These are phyloP conservation scores for Penicillium janthinellum DNA, from an alignment of 2,329 filamentous ascomycete species.

Conservation along the genomic window DNA sequence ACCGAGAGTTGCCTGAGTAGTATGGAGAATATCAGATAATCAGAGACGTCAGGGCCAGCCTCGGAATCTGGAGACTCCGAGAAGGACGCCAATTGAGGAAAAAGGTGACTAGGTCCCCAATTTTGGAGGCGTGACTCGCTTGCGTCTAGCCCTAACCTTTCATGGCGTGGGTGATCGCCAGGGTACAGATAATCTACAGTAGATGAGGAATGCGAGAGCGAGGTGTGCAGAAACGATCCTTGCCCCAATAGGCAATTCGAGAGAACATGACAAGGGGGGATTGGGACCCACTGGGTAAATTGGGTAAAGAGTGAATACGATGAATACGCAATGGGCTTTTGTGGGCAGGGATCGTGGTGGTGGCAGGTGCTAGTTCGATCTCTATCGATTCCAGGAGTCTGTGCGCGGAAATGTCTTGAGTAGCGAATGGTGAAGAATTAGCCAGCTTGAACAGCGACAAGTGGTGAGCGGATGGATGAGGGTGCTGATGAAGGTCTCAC, in stretches of 20 bases:
- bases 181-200: no score
- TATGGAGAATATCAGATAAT: background rate
- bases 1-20: background rate
- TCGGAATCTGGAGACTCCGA: slow-evolving; percentile 2
- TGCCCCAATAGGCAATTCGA: slow-evolving; percentile 13
- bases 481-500: background rate
- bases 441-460: background rate
- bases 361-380: background rate
- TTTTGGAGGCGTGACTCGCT: background rate
- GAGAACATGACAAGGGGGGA: background rate
- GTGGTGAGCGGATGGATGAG: background rate
- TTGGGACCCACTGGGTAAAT: background rate
- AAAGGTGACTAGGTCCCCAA: no score
- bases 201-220: slow-evolving; percentile 19
- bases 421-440: background rate
- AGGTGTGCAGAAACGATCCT: slow-evolving; percentile 19
- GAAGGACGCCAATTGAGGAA: background rate
- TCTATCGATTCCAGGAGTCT: background rate
- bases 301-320: background rate
- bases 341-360: background rate
- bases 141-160: background rate
- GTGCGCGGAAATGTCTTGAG: background rate
- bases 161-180: background rate
- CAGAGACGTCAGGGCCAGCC: background rate
- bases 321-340: background rate